Evolutionary conservation across 306 rosid genomes (phyloP).

Genomic region (Gastrolobium bilobum): DNA sequence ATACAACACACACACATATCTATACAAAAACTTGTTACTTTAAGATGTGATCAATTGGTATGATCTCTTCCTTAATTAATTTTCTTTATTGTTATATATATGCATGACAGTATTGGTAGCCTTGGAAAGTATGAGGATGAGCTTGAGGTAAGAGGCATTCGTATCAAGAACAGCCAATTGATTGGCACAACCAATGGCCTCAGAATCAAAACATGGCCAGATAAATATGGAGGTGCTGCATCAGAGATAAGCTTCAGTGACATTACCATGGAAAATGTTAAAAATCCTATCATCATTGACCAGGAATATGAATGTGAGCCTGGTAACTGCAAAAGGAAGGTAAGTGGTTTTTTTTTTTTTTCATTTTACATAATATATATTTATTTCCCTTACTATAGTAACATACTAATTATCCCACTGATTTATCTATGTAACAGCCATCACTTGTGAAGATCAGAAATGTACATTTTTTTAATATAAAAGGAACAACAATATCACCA

Average conservation of each 20-base stretch:
- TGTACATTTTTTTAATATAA: slow-evolving; percentile 57
- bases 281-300: slow-evolving; percentile 57
- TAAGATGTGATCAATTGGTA: not conserved
- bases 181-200: slow-evolving; percentile 53
- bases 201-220: slow-evolving; percentile 58
- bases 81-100: not conserved
- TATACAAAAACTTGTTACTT: not conserved
- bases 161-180: slow-evolving; percentile 37
- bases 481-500: slow-evolving; percentile 63
- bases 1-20: too few relatives aligned
- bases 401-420: slow-evolving; percentile 1
- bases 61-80: not conserved
- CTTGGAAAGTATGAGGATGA: slow-evolving; percentile 51
- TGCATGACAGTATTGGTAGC: slow-evolving; percentile 52
- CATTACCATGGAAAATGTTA: slow-evolving; percentile 51
- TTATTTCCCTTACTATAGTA: not conserved
- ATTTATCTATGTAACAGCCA: slow-evolving; percentile 48
- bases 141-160: slow-evolving; percentile 42
- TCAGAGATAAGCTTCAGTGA: slow-evolving; percentile 41
- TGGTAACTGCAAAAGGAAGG: slow-evolving; percentile 50
- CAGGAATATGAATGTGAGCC: slow-evolving; percentile 51
- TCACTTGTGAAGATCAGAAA: slow-evolving; percentile 62
- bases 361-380: not conserved
- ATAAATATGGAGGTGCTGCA: slow-evolving; percentile 33
- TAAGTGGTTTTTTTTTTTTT: not conserved